Conservation (phyloP, 768 basidiomycete species). For the Termitomyces sp. region DNA sequence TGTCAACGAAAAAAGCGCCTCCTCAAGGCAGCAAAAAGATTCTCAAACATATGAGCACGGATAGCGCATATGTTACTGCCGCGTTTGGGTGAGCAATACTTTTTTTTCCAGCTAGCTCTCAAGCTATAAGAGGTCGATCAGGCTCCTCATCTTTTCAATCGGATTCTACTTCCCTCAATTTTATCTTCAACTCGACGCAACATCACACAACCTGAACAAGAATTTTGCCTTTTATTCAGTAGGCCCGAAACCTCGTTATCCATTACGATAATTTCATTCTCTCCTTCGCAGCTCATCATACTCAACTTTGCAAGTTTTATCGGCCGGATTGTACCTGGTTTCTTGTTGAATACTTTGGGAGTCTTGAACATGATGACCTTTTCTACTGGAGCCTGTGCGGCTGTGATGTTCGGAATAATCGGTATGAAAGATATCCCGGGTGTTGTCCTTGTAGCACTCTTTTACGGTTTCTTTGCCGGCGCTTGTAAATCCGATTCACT, state of each 20-base stretch:
- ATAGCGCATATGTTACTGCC: no score
- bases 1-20: no score
- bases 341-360: slow-evolving; percentile 18
- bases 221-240: slow-evolving; percentile 27
- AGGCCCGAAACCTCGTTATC: no score
- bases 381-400: slow-evolving; percentile 19
- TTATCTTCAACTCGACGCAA: slow-evolving; percentile 33
- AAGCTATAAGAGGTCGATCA: no score
- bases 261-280: no score
- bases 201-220: slow-evolving; percentile 24
- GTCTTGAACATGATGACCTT: slow-evolving; percentile 22
- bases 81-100: no score
- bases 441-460: slow-evolving; percentile 28
- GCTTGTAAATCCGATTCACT: slow-evolving; percentile 15
- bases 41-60: no score
- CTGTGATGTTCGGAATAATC: slow-evolving; percentile 30
- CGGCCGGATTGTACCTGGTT: slow-evolving; percentile 19
- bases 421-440: slow-evolving; percentile 24
- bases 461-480: slow-evolving; percentile 38
- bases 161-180: slow-evolving; percentile 31
- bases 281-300: slow-evolving; percentile 22
- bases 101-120: no score
- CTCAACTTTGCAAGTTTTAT: slow-evolving; percentile 18
- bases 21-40: no score
- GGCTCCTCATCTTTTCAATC: slow-evolving; percentile 13